Evolutionary conservation across 2,329 filamentous ascomycete species (phyloP).

Genomic region (Sporothrix euskadiensis): DNA sequence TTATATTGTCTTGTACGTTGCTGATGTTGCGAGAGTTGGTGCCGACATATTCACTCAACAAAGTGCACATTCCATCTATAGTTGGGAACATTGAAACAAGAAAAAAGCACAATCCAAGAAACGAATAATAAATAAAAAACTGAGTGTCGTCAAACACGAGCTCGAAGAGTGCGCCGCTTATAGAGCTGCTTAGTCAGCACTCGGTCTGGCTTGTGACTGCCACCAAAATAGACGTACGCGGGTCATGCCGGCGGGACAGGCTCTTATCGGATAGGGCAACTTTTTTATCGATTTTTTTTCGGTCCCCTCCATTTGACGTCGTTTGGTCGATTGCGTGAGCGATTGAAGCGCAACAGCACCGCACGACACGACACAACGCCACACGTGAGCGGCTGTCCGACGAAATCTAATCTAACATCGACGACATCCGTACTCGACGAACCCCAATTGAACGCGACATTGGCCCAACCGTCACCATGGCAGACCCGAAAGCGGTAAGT

Average conservation of each 20-base stretch:
- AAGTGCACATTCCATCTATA: too few relatives aligned
- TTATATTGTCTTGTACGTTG: too few relatives aligned
- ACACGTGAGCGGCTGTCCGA: not conserved
- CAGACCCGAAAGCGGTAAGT: conserved; percentile 9
- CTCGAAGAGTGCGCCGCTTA: not conserved
- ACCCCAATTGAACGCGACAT: not conserved
- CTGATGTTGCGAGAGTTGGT: too few relatives aligned
- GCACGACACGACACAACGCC: not conserved
- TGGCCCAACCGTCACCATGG: conserved; percentile 1
- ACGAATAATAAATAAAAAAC: not conserved
- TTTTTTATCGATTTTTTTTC: conserved; percentile 17
- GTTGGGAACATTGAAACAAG: too few relatives aligned
- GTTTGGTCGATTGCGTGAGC: not conserved
- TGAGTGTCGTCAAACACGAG: not conserved
- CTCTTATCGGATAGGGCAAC: conserved; percentile 15
- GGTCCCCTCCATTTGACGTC: conserved; percentile 18
- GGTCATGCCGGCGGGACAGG: conserved; percentile 15
- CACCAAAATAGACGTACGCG: not conserved
- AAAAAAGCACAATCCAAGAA: too few relatives aligned
- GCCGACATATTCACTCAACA: too few relatives aligned
- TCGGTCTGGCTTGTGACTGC: not conserved
- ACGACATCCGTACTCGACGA: not conserved
- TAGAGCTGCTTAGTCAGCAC: conserved; percentile 1
- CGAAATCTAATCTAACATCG: not conserved
- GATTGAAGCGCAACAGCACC: not conserved